Evolutionary conservation across 805 yeast genomes (phyloP).

Genomic region (Metschnikowia kofuensis): DNA sequence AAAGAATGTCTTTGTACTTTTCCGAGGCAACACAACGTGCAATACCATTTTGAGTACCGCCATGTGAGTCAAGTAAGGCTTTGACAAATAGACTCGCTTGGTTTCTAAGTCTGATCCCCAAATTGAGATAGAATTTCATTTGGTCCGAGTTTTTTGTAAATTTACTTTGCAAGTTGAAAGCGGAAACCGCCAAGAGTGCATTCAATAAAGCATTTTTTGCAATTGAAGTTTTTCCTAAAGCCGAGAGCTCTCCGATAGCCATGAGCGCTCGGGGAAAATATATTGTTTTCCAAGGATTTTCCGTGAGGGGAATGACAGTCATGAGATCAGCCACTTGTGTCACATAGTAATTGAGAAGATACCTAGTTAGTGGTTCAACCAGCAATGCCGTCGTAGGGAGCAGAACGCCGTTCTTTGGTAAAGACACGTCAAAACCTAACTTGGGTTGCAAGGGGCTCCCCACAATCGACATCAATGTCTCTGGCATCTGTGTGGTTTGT

Average conservation of each 20-base stretch:
- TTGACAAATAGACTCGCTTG: slow-evolving; percentile 72
- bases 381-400: slow-evolving; percentile 61
- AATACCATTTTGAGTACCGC: slow-evolving; percentile 37
- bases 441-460: slow-evolving; percentile 38
- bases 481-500: slow-evolving; percentile 47
- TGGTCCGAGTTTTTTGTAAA: slow-evolving; percentile 62
- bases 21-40: slow-evolving; percentile 49
- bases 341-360: slow-evolving; percentile 66
- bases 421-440: slow-evolving; percentile 40
- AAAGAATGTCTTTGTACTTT: slow-evolving; percentile 79
- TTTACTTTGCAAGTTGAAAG: slow-evolving; percentile 74
- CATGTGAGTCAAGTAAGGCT: slow-evolving; percentile 43
- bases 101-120: slow-evolving; percentile 70
- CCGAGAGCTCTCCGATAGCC: slow-evolving; percentile 79
- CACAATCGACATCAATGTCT: slow-evolving; percentile 50
- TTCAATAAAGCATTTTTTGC: slow-evolving; percentile 76
- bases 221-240: slow-evolving; percentile 68
- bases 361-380: slow-evolving; percentile 69
- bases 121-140: slow-evolving; percentile 65
- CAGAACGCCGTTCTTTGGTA: slow-evolving; percentile 23
- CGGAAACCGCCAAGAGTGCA: slow-evolving; percentile 77
- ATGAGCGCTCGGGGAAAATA: slow-evolving; percentile 78
- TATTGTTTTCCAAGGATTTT: slow-evolving; percentile 86
- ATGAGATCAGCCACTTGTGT: slow-evolving; percentile 75
- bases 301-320: slow-evolving; percentile 68